phyloP scores from a whole-genome alignment of 352 stramenopile genomes.

The Salisapilia sapeloensis region DNA sequence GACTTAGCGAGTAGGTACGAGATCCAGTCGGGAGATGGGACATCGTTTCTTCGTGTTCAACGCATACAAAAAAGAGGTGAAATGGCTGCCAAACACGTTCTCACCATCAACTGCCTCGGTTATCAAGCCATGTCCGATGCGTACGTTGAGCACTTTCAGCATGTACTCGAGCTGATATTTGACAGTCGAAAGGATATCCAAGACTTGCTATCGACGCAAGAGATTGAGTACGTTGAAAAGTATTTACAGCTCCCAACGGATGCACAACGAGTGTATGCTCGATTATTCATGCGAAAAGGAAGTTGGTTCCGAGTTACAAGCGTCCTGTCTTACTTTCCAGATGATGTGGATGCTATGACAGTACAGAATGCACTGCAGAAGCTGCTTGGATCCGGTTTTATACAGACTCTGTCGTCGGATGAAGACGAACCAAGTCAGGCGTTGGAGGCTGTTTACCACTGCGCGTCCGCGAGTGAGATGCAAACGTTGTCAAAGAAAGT shows the following conservation, averaged over 20 bases:
- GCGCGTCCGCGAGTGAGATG: slow-evolving; percentile 24
- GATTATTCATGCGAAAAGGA: slow-evolving; percentile 57
- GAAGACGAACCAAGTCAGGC: slow-evolving; percentile 6
- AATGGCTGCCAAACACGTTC: too few relatives aligned
- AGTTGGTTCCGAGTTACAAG: slow-evolving; percentile 54
- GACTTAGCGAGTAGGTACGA: too few relatives aligned
- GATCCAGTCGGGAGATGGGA: too few relatives aligned
- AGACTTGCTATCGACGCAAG: slow-evolving; percentile 20
- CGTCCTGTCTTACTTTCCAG: slow-evolving; percentile 36
- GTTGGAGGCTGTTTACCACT: slow-evolving; percentile 36
- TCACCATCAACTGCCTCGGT: too few relatives aligned
- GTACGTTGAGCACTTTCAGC: slow-evolving; percentile 40
- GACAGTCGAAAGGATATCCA: slow-evolving; percentile 24
- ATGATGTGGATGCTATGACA: slow-evolving; percentile 6
- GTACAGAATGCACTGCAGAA: slow-evolving; percentile 24
- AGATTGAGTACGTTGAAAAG: slow-evolving; percentile 16
- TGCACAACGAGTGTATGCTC: slow-evolving; percentile 56
- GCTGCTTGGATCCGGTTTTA: slow-evolving; percentile 18
- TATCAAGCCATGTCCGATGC: too few relatives aligned
- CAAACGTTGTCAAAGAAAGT: slow-evolving; percentile 32
- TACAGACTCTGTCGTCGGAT: slow-evolving; percentile 11
- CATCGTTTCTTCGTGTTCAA: too few relatives aligned
- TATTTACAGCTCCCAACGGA: slow-evolving; percentile 31
- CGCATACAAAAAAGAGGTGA: too few relatives aligned
- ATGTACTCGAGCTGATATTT: slow-evolving; percentile 29